Evolutionary conservation across 768 basidiomycete species (phyloP), one percentile per base, ranked within the genome.

Genomic region (Dioszegia aurantiaca): DNA sequence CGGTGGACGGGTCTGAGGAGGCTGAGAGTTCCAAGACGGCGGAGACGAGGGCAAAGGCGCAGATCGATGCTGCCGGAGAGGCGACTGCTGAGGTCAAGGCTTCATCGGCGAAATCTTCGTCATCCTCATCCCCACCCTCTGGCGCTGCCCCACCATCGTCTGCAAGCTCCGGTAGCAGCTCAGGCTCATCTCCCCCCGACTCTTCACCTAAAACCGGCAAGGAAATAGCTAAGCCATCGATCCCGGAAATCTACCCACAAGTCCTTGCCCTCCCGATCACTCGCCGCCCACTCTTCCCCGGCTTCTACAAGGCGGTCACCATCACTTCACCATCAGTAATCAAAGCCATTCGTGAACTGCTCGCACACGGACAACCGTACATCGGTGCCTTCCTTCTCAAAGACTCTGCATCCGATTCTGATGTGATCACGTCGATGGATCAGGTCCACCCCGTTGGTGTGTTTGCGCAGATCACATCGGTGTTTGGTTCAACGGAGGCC

Each of bases 231-330:
- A 90, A 89, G 65, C 89, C 88, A 58, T 86, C 87, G 16, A 86
- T 95, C 3, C 92, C 93, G 0, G 90, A 91, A 75, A 72, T 84
- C 58, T 97, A 97, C 77, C 93, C 94, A 0, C 90, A 94, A 73
- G 87, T 97, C 41, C 83, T 98, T 26, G 94, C 93, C 1, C 83
- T 98, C 0, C 94, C 94, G 3, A 97, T 98, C 59, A 91, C 91
- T 30, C 86, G 92, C 41, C 83, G 94, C 17, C 94, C 94, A 0
- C 85, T 97, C 44, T 97, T 97, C 79, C 94, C 94, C 3, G 91
- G 92, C 28, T 95, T 97, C 78, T 97, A 97, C 82, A 95, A 97
- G 76, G 94, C 93, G 2, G 93, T 98, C 48, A 91, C 97, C 57
- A 83, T 99, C 51, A 84, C 86, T 21, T 89, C 97, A 64, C 90